Percentiles rank a stretch among this genome's conserved stretches.
Conservation (phyloP, 2,329 filamentous ascomycete genomes). For the Fonsecaea nubica region DNA sequence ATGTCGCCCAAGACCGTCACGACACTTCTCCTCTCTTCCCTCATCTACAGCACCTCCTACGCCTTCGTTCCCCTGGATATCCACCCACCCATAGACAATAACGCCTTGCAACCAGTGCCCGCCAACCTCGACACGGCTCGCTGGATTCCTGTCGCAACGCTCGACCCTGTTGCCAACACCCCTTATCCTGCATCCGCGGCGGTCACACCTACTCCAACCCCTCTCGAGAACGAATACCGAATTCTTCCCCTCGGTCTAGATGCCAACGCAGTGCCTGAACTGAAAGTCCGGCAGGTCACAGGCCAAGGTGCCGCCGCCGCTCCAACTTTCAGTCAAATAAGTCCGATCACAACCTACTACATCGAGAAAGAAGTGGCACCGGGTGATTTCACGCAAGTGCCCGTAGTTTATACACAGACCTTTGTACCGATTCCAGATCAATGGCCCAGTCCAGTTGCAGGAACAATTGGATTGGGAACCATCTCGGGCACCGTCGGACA, state of each 20-base stretch:
- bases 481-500: constrained; percentile 37
- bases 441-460: constrained; percentile 42
- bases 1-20: constrained; percentile 4
- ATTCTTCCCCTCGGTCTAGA: constrained; percentile 30
- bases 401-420: constrained; percentile 41
- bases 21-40: constrained; percentile 30
- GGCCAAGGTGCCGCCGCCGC: constrained; percentile 43
- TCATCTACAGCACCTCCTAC: constrained; percentile 26
- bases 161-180: constrained; percentile 9
- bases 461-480: constrained; percentile 45
- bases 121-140: constrained; percentile 25
- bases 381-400: constrained; percentile 29
- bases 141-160: constrained; percentile 32
- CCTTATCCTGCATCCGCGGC: constrained; percentile 9
- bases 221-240: constrained; percentile 16
- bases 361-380: constrained; percentile 13
- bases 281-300: constrained; percentile 36
- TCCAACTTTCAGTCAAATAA: constrained; percentile 40
- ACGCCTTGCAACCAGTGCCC: constrained; percentile 20
- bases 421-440: constrained; percentile 44
- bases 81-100: constrained; percentile 16
- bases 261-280: constrained; percentile 30
- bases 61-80: constrained; percentile 31
- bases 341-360: constrained; percentile 42
- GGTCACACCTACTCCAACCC: constrained; percentile 20